A percentile compares a stretch with the other conserved stretches of the same genome.
Conservation (phyloP, 148 eudicot genomes). For the Silene uniflora region DNA sequence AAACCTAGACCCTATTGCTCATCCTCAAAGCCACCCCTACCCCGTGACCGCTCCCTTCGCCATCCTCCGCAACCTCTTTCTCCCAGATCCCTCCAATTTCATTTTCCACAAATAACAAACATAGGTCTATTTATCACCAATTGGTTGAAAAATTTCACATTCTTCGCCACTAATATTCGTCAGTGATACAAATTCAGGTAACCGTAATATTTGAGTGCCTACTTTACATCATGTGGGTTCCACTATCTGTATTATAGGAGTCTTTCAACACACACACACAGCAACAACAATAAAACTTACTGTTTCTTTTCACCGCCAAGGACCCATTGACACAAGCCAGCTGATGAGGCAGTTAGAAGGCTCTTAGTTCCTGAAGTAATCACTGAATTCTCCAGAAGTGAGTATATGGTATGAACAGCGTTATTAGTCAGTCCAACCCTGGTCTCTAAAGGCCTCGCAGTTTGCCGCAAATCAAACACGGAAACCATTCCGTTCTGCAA, state of each 20-base stretch:
- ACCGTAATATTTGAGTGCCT: too few species aligned
- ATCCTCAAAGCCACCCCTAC: not conserved
- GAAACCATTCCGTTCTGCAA: constrained; percentile 83
- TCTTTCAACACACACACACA: not conserved
- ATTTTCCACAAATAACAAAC: not conserved
- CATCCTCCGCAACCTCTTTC: too few species aligned
- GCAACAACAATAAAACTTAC: constrained; percentile 31
- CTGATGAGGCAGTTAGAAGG: constrained; percentile 74
- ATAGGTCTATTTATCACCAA: not conserved
- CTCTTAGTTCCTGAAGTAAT: constrained; percentile 42
- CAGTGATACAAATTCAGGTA: too few species aligned
- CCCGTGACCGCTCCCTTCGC: not conserved
- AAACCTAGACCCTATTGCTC: not conserved
- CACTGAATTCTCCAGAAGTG: constrained; percentile 43
- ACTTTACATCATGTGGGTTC: not conserved
- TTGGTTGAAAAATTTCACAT: too few species aligned
- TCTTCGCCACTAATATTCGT: too few species aligned
- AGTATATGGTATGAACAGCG: constrained; percentile 59
- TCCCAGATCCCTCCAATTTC: not conserved
- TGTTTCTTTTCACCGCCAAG: constrained; percentile 45
- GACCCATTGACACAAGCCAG: constrained; percentile 80
- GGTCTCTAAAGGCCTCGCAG: constrained; percentile 52
- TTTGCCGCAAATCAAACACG: constrained; percentile 82
- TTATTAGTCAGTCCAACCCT: constrained; percentile 59
- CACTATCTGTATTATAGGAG: not conserved